These are phyloP conservation scores for Ceratobasidium sp. DNA, from an alignment of 1,284 basidiomycete genomes.

Conservation along the genomic window DNA sequence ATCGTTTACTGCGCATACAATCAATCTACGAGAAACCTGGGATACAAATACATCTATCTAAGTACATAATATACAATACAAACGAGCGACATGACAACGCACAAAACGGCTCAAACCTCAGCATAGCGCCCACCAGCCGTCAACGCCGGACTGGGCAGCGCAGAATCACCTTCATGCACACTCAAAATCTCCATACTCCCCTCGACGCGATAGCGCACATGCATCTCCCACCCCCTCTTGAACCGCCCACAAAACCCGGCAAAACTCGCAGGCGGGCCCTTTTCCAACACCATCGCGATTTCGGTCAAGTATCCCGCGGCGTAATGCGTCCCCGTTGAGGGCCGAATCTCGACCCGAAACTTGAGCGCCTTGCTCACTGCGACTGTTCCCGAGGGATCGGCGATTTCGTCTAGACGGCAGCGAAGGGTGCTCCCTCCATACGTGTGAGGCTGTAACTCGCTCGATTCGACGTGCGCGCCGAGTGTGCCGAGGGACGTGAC, in stretches of 20 bases:
- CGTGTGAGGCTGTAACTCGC: slow-evolving; percentile 10
- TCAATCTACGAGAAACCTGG: neutral
- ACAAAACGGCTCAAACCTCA: neutral
- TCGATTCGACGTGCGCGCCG: slow-evolving; percentile 26
- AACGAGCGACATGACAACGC: neutral
- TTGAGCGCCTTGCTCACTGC: slow-evolving; percentile 66
- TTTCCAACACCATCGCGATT: slow-evolving; percentile 79
- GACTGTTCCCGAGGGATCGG: slow-evolving; percentile 64
- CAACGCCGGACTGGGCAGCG: slow-evolving; percentile 24
- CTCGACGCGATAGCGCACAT: slow-evolving; percentile 44
- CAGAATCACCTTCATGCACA: neutral
- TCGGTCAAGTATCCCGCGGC: slow-evolving; percentile 61
- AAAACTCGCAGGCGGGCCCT: slow-evolving; percentile 81
- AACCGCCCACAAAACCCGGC: slow-evolving; percentile 73
- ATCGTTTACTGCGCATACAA: neutral
- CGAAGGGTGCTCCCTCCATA: slow-evolving; percentile 26
- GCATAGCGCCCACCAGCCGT: slow-evolving; percentile 29
- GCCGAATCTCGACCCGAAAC: slow-evolving; percentile 78
- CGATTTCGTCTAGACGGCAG: slow-evolving; percentile 16
- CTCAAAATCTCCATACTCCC: slow-evolving; percentile 19
- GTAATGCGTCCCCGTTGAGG: slow-evolving; percentile 54
- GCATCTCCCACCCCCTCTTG: slow-evolving; percentile 73
- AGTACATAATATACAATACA: slow-evolving; percentile 13
- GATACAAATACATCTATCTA: slow-evolving; percentile 15
- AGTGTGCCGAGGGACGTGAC: slow-evolving; percentile 45